Evolutionary conservation across 257 asterid genomes (phyloP).

Genomic region (Salvia hispanica): DNA sequence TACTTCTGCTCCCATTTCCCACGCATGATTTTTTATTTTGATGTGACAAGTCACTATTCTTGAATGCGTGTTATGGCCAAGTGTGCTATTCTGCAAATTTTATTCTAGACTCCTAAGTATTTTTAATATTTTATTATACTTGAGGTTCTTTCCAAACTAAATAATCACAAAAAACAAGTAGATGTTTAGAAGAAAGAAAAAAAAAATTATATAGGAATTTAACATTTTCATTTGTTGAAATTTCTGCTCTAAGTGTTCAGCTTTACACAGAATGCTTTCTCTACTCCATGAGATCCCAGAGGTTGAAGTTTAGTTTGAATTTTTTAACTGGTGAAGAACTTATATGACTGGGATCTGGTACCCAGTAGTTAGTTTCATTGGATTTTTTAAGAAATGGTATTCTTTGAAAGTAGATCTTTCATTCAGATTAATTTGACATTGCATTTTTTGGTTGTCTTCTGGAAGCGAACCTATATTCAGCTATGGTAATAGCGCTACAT

Average conservation of each 20-base stretch:
- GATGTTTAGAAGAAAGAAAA: too few relatives aligned
- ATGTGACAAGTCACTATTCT: constrained; percentile 14
- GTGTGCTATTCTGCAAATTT: constrained; percentile 11
- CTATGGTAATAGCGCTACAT: background rate
- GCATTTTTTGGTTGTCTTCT: background rate
- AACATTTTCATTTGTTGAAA: too few relatives aligned
- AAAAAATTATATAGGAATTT: too few relatives aligned
- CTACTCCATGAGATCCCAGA: background rate
- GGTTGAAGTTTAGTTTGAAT: background rate
- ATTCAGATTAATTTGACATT: background rate
- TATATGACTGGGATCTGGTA: background rate
- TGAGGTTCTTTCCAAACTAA: background rate
- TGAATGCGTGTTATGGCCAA: constrained; percentile 10
- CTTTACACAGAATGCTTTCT: background rate
- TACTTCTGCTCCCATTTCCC: constrained; percentile 8
- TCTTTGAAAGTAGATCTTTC: background rate
- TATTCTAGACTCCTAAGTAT: background rate
- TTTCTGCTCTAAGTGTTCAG: background rate
- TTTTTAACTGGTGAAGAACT: background rate
- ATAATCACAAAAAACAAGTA: too few relatives aligned
- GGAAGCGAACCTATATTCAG: background rate
- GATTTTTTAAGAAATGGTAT: background rate
- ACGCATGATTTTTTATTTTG: background rate
- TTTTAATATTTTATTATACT: background rate
- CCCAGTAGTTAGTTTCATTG: background rate